Conservation (phyloP, 108 stramenopile genomes). For the Nitzschia putrida region DNA sequence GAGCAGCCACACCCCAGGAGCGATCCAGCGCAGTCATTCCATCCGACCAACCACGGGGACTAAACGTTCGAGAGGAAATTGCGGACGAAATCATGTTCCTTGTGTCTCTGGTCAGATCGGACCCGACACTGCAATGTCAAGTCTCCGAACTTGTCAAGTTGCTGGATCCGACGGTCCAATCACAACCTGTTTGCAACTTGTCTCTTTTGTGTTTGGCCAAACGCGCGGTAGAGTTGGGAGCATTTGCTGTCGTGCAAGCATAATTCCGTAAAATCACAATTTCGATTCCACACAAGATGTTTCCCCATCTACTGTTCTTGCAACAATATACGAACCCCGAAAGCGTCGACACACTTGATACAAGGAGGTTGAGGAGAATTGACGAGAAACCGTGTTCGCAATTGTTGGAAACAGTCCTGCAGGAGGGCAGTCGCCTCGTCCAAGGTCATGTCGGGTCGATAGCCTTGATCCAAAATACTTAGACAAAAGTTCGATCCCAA, state of each 20-base stretch:
- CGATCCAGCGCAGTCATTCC: not conserved
- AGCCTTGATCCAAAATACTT: slow-evolving; percentile 71
- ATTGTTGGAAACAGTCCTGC: slow-evolving; percentile 66
- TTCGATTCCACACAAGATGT: too few relatives aligned
- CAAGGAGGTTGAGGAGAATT: slow-evolving; percentile 72
- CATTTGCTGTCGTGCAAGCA: slow-evolving; percentile 50
- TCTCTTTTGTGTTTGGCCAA: slow-evolving; percentile 68
- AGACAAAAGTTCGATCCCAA: slow-evolving; percentile 68
- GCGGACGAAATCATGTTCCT: slow-evolving; percentile 36
- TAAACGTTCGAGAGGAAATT: slow-evolving; percentile 59
- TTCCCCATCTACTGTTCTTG: too few relatives aligned
- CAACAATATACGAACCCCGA: slow-evolving; percentile 41
- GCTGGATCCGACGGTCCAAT: not conserved
- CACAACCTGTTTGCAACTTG: slow-evolving; percentile 57
- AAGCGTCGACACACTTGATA: slow-evolving; percentile 75
- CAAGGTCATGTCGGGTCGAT: slow-evolving; percentile 51
- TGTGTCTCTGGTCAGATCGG: slow-evolving; percentile 9
- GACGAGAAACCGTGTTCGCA: slow-evolving; percentile 68
- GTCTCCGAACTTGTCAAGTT: slow-evolving; percentile 9
- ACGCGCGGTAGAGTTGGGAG: slow-evolving; percentile 75
- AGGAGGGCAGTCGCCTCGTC: slow-evolving; percentile 57
- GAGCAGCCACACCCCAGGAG: slow-evolving; percentile 66
- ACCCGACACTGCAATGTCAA: slow-evolving; percentile 1
- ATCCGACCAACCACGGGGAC: slow-evolving; percentile 30
- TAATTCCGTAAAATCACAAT: not conserved